A percentile compares a stretch with the other conserved stretches of the same genome.
Evolutionary conservation across 768 basidiomycete genomes (phyloP).

Genomic region (Phylloporus scabripes): DNA sequence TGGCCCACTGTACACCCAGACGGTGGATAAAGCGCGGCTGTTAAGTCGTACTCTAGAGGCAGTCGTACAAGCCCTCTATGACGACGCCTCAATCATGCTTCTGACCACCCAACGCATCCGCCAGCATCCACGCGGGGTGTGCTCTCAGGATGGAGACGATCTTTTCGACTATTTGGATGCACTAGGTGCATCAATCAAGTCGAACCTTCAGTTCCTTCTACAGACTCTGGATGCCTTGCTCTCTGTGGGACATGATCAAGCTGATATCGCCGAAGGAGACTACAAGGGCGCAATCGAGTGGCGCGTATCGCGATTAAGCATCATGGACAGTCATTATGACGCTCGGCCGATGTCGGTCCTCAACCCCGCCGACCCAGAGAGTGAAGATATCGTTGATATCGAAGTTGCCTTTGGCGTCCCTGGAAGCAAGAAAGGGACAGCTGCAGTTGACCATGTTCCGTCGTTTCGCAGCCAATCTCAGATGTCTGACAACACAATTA

Average conservation of each 20-base stretch:
- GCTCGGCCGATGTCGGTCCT: slow-evolving; percentile 37
- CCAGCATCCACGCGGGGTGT: slow-evolving; percentile 2
- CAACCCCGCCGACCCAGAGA: slow-evolving; percentile 37
- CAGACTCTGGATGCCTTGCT: slow-evolving; percentile 60
- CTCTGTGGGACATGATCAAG: slow-evolving; percentile 64
- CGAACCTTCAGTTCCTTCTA: slow-evolving; percentile 51
- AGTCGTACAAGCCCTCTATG: slow-evolving; percentile 66
- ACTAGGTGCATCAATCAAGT: slow-evolving; percentile 46
- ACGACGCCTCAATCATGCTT: slow-evolving; percentile 60
- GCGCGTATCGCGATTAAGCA: slow-evolving; percentile 67
- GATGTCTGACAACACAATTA: slow-evolving; percentile 32
- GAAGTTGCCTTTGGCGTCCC: slow-evolving; percentile 45
- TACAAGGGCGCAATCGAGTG: slow-evolving; percentile 74
- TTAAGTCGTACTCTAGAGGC: slow-evolving; percentile 69
- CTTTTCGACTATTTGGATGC: slow-evolving; percentile 43
- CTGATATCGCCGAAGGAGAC: slow-evolving; percentile 60
- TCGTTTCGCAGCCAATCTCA: slow-evolving; percentile 31
- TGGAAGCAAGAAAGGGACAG: slow-evolving; percentile 28
- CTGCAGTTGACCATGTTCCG: slow-evolving; percentile 21
- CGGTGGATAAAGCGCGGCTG: slow-evolving; percentile 62
- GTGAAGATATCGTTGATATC: slow-evolving; percentile 54
- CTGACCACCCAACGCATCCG: slow-evolving; percentile 46
- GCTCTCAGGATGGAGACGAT: slow-evolving; percentile 16
- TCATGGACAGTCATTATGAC: slow-evolving; percentile 47
- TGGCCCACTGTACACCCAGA: slow-evolving; percentile 52